These are phyloP conservation scores for Dactylellina parvicollis DNA, from an alignment of 2,329 filamentous ascomycete species.

Conservation along the genomic window DNA sequence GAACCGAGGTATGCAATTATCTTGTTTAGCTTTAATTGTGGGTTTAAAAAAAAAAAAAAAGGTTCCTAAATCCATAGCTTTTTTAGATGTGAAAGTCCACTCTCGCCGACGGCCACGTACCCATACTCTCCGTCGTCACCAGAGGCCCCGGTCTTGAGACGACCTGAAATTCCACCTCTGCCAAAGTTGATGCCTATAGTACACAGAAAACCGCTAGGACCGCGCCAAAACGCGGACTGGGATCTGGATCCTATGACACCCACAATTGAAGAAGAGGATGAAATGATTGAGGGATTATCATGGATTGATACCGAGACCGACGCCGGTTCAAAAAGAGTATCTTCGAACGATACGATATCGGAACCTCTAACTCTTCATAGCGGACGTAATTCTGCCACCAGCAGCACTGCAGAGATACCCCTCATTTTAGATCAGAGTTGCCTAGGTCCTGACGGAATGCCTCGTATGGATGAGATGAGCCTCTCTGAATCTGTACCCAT, in stretches of 20 bases:
- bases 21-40: slow-evolving; percentile 25
- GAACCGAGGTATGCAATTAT: slow-evolving; percentile 42
- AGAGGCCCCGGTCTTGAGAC: slow-evolving; percentile 41
- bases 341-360: slow-evolving; percentile 53
- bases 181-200: slow-evolving; percentile 46
- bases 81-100: slow-evolving; percentile 50
- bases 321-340: slow-evolving; percentile 47
- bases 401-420: slow-evolving; percentile 50
- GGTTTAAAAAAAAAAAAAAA: background rate
- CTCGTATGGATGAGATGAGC: slow-evolving; percentile 40
- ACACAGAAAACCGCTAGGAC: slow-evolving; percentile 49
- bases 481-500: slow-evolving; percentile 40
- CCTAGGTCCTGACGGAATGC: slow-evolving; percentile 47
- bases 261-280: slow-evolving; percentile 51
- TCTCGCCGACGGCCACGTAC: slow-evolving; percentile 40
- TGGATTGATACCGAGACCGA: slow-evolving; percentile 54
- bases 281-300: slow-evolving; percentile 41
- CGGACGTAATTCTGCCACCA: slow-evolving; percentile 44
- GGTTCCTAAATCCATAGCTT: slow-evolving; percentile 19
- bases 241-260: slow-evolving; percentile 50
- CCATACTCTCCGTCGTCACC: slow-evolving; percentile 15
- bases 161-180: slow-evolving; percentile 50
- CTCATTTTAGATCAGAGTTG: slow-evolving; percentile 46
- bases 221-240: slow-evolving; percentile 52
- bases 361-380: slow-evolving; percentile 51